Base-by-base conservation (phyloP, 106 monocot species). In the Chionographis japonica region DNA sequence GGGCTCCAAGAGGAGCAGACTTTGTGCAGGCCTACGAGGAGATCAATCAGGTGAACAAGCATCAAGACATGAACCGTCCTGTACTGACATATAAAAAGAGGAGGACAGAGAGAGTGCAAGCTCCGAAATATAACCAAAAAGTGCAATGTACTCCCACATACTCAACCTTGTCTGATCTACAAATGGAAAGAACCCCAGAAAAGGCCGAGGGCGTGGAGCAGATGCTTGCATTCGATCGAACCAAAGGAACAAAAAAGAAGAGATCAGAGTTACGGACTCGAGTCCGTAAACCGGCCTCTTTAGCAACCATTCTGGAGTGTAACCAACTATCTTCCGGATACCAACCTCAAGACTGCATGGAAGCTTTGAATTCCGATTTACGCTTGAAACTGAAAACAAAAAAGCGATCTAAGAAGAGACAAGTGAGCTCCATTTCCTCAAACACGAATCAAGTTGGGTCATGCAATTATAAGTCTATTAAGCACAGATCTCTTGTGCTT, bases 351-450 rank as follows among this genome's bases (percentile, higher is more conserved):
- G 40, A 50, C 17, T 40, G 12, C 17, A 52, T 58, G 36, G 72
- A 76, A 68, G 52, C 71, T 52, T 12, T 60, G 40, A 42, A 13
- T 66, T 62, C 55, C 60, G 40, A 61, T 12, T 46, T 66, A 14
- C 74, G 67, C 20, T 12, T 7, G 54, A 74, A 77, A 54, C 6
- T 41, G 51, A 71, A 64, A 57, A 4, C 56, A 13, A 77, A 50
- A 61, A 58, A 67, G 15, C 64, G 52, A 9, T 64, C 59, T 40
- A 79, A 68, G 60, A 81, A 71, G 61, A 63, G 66, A 56, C 59
- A 62, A 57, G 40, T 53, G 3, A 52, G 52, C 59, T 16, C 62
- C 8, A 19, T 13, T 39, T n/a, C 19, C 50, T 59, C 68, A 65
- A 56, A 54, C 57, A 52, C 67, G 7, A 64, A 56, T 49, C 54